Evolutionary conservation across 2,329 filamentous ascomycete genomes (phyloP), one percentile per base, ranked within the genome.

Genomic region (Verticillium klebahnii): DNA sequence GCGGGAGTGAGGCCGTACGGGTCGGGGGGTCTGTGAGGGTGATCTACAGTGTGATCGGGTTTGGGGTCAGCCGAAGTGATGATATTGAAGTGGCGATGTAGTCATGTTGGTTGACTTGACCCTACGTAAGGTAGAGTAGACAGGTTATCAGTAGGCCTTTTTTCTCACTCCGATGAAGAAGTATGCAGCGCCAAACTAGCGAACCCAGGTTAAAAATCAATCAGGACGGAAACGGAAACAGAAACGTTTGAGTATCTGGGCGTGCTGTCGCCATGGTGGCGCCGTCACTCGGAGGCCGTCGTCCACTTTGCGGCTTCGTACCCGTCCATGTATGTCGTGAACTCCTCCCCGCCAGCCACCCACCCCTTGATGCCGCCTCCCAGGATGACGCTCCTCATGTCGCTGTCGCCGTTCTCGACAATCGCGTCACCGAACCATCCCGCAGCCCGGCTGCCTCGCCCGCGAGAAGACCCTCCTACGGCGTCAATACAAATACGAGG

Each of bases 371-470:
- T 82, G 0, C 84, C 84, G 0, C 78, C 84, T 11, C 70, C 67
- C 4, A 86, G 72, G 2, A 82, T 76, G 36, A 83, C 60, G 63
- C 83, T 86, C 64, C 80, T 63, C 68, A 85, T 78, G 0, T 70
- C 66, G 0, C 57, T 66, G 61, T 82, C 78, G 1, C 69, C 68
- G 39, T 77, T 68, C 1, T 79, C 73, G 2, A 70, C 68, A 34
- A 86, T 70, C 62, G 84, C 75, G 68, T 87, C 84, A 4, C 73
- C 74, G 67, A 87, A 82, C 84, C 83, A 87, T 8, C 75, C 78
- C 1, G 82, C 82, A 2, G 81, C 78, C n/a, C 84, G 76, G 2
- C 75, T 80, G 3, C 84, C 85, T 2, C 85, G 80, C 5, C 84
- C 84, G 2, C 66, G 65, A 1, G 82, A 86, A 1, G 85, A 86